Conservation (phyloP, 345 rosid genomes). For the Draba incana region DNA sequence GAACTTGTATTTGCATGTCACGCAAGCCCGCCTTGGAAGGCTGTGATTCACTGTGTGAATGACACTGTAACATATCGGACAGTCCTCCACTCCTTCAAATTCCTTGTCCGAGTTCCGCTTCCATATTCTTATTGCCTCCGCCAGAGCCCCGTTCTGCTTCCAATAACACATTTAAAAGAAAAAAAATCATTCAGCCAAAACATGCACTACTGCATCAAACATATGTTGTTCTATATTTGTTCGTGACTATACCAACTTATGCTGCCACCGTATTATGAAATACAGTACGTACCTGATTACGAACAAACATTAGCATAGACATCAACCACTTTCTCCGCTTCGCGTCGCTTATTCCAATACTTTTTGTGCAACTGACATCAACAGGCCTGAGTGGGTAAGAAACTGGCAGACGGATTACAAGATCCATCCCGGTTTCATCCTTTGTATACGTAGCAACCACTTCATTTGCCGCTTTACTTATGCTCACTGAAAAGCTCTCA, state of each 20-base stretch:
- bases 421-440: constrained; percentile 96
- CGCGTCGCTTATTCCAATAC: constrained; percentile 89
- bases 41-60: constrained; percentile 86
- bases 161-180: constrained; percentile 33
- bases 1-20: constrained; percentile 94
- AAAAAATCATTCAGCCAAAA: constrained; percentile 17
- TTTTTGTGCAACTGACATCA: constrained; percentile 82
- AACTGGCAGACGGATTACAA: constrained; percentile 85
- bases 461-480: constrained; percentile 94
- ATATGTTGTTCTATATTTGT: neutral
- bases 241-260: constrained; percentile 2
- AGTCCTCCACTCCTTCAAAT: constrained; percentile 97
- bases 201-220: neutral
- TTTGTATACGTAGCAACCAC: constrained; percentile 93
- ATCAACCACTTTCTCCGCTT: constrained; percentile 97
- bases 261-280: neutral
- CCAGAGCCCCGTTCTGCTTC: constrained; percentile 89
- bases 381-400: constrained; percentile 86
- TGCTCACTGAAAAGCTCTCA: constrained; percentile 80
- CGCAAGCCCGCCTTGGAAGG: constrained; percentile 93
- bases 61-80: constrained; percentile 98
- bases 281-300: constrained; percentile 71
- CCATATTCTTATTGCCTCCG: constrained; percentile 94
- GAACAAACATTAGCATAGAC: constrained; percentile 92
- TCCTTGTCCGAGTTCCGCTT: constrained; percentile 92